Evolutionary conservation across 805 yeast species (phyloP).

Genomic region (Zygoascus tannicola): DNA sequence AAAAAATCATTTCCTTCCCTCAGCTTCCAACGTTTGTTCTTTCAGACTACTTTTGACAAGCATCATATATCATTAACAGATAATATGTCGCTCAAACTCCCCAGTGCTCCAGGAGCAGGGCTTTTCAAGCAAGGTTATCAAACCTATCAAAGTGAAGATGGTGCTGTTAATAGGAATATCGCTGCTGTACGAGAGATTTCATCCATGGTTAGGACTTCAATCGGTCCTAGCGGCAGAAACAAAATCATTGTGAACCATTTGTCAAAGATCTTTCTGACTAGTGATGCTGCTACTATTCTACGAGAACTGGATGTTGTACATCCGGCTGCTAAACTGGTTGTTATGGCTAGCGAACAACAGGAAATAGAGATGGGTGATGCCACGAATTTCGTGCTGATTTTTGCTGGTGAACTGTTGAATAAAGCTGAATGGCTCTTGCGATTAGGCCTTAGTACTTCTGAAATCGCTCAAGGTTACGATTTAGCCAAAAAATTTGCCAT

Average conservation of each 20-base stretch:
- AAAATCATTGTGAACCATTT: slow-evolving; percentile 87
- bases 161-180: slow-evolving; percentile 86
- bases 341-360: slow-evolving; percentile 96
- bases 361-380: slow-evolving; percentile 96
- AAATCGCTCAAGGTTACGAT: slow-evolving; percentile 86
- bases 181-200: slow-evolving; percentile 92
- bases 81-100: slow-evolving; percentile 78
- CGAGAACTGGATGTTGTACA: slow-evolving; percentile 68
- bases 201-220: slow-evolving; percentile 82
- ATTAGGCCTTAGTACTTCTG: slow-evolving; percentile 83
- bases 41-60: no score
- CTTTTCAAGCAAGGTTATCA: slow-evolving; percentile 94
- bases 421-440: slow-evolving; percentile 78
- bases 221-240: slow-evolving; percentile 97
- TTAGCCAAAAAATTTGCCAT: slow-evolving; percentile 72
- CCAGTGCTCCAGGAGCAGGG: slow-evolving; percentile 88
- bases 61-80: no score
- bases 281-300: slow-evolving; percentile 97
- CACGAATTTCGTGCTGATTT: slow-evolving; percentile 79
- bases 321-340: slow-evolving; percentile 92
- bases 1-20: background rate
- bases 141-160: slow-evolving; percentile 79
- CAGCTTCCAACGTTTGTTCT: background rate
- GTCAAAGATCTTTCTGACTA: slow-evolving; percentile 80
- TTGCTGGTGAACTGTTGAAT: slow-evolving; percentile 87